Evolutionary conservation across 129 eudicot species (phyloP).

Genomic region (Ambrosia trifida): DNA sequence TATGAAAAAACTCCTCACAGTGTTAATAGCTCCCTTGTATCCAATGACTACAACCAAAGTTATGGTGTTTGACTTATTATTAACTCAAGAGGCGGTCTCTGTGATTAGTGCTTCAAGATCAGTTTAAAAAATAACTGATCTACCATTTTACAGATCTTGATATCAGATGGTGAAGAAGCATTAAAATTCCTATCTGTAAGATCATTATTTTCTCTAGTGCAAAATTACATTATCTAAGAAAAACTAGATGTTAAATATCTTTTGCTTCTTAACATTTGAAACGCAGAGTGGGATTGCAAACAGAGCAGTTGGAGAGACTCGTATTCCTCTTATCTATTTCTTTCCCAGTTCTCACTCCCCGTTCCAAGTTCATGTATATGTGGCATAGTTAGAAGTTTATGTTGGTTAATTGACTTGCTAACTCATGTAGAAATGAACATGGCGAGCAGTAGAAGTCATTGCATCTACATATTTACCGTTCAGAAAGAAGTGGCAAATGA

Average conservation of each 20-base stretch:
- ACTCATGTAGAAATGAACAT: conserved; percentile 76
- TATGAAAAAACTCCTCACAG: background rate
- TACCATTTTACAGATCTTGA: conserved; percentile 46
- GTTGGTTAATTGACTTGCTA: conserved; percentile 14
- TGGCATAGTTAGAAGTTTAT: conserved; percentile 1
- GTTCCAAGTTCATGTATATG: conserved; percentile 2
- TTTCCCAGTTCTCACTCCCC: conserved; percentile 11
- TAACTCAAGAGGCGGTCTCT: background rate
- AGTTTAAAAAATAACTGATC: background rate
- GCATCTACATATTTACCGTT: conserved; percentile 70
- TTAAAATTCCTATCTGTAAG: conserved; percentile 68
- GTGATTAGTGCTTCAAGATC: conserved; percentile 10
- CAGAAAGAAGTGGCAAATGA: conserved; percentile 56
- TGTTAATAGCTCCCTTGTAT: conserved; percentile 6
- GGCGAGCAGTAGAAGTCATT: conserved; percentile 94
- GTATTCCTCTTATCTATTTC: conserved; percentile 43
- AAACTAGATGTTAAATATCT: background rate
- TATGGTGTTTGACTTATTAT: background rate
- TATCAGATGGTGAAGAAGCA: conserved; percentile 66
- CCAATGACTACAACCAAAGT: conserved; percentile 15
- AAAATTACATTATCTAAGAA: conserved; percentile 11
- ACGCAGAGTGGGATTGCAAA: conserved; percentile 83
- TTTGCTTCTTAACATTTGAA: conserved; percentile 19
- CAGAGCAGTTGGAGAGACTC: conserved; percentile 98
- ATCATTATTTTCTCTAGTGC: conserved; percentile 4